Percentiles rank a stretch among this genome's conserved stretches.
These are phyloP conservation scores for Neonectria ditissima DNA, from an alignment of 2,329 filamentous ascomycete genomes.

Conservation along the genomic window DNA sequence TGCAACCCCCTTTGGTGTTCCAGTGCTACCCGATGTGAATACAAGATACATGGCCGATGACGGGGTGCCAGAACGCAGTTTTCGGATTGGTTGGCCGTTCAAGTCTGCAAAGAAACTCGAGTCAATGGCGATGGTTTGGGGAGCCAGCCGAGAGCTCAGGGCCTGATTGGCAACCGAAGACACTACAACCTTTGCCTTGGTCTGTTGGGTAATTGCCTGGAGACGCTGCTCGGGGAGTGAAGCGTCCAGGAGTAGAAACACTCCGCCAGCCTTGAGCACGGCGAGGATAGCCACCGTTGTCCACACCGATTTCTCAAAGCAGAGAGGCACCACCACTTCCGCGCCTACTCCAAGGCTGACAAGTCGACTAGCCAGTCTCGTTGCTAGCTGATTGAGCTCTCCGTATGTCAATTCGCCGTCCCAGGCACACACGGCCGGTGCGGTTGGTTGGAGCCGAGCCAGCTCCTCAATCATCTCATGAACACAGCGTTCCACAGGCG, in stretches of 20 bases:
- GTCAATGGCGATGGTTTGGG: not conserved
- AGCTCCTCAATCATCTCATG: slow-evolving; percentile 33
- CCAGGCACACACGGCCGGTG: slow-evolving; percentile 42
- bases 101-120: not conserved
- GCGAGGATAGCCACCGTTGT: slow-evolving; percentile 40
- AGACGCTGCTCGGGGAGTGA: slow-evolving; percentile 16
- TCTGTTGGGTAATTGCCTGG: not conserved
- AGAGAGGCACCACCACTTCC: slow-evolving; percentile 38
- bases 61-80: not conserved
- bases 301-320: slow-evolving; percentile 44
- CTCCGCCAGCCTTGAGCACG: slow-evolving; percentile 43
- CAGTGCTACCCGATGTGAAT: not conserved
- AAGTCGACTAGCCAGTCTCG: slow-evolving; percentile 53
- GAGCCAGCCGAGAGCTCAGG: not conserved
- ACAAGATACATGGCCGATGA: not conserved
- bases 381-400: slow-evolving; percentile 54
- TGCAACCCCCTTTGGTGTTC: slow-evolving; percentile 47
- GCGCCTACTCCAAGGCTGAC: slow-evolving; percentile 44
- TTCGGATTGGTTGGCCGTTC: not conserved
- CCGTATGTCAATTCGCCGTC: slow-evolving; percentile 53
- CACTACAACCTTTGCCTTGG: not conserved
- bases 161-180: not conserved
- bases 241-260: slow-evolving; percentile 35
- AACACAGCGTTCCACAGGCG: slow-evolving; percentile 35
- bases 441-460: slow-evolving; percentile 28